Conservation (phyloP, 768 basidiomycete genomes). For the Guyanaporus albipodus region DNA sequence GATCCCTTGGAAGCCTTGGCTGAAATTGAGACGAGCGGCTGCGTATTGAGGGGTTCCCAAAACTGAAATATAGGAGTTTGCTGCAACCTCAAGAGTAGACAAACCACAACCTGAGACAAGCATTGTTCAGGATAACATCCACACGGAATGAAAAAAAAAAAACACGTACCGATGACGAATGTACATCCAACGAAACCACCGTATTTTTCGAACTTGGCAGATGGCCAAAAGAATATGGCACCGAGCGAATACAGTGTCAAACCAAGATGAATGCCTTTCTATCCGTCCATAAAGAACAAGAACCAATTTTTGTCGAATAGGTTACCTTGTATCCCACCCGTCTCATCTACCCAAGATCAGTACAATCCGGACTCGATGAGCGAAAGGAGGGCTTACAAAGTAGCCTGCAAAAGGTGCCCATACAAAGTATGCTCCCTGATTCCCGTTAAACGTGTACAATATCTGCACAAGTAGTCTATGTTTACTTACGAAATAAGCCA, state of each 20-base stretch:
- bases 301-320: neutral
- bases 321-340: conserved; percentile 63
- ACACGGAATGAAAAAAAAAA: neutral
- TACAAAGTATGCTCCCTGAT: conserved; percentile 57
- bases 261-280: conserved; percentile 63
- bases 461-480: neutral
- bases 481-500: conserved; percentile 59
- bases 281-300: neutral
- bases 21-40: conserved; percentile 72
- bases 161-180: conserved; percentile 53
- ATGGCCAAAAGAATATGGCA: conserved; percentile 78
- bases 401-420: conserved; percentile 55
- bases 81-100: conserved; percentile 63
- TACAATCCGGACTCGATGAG: neutral
- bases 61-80: conserved; percentile 77
- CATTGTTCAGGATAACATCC: neutral
- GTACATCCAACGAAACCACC: conserved; percentile 74
- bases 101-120: conserved; percentile 53
- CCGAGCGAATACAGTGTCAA: conserved; percentile 57
- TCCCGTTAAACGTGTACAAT: neutral
- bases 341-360: conserved; percentile 43
- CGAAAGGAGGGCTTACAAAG: conserved; percentile 41
- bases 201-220: conserved; percentile 61
- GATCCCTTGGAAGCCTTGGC: conserved; percentile 76
- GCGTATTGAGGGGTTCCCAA: conserved; percentile 66